Base-by-base conservation (phyloP, 2,329 filamentous ascomycete species). In the Talaromyces piceae region DNA sequence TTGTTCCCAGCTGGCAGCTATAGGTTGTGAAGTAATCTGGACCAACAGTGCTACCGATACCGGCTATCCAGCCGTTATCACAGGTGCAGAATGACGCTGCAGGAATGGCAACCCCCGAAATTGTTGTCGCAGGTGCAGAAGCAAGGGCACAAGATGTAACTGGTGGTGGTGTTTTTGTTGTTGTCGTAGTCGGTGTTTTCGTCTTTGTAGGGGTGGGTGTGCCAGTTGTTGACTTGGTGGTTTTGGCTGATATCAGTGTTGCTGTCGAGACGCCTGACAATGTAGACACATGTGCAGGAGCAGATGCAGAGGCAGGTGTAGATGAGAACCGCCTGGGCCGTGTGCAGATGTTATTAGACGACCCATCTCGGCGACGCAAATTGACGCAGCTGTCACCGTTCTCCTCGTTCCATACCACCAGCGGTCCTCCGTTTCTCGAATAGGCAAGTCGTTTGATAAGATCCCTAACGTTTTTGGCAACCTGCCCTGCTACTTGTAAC, bases 31-130 rank as follows among this genome's bases (percentile, higher is more conserved):
- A 25, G 28, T 47, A 22, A 13, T 47, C 27, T 5, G 7, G 9
- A 28, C 45, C 45, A 47, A 47, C n/a, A 47, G 45, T 47, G 2
- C 13, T 47, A 11, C 28, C 45, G 12, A 47, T 33, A 28, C 27
- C 45, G 18, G 26, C 13, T 11, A 33, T 8, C 45, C 45, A 33
- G 45, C 45, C 44, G 11, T 16, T 28, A 23, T 47, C 33, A 20
- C 45, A 47, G 8, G 27, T 16, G 18, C 45, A 47, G 16, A 31
- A 47, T 47, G 45, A 28, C 3, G 45, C 25, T 20, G 28, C 23
- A 31, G 9, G 16, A 20, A 37, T 4, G 3, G 16, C 20, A 20
- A 9, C 20, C 16, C 7, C 2, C 16, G 16, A 2, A 20, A 20
- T 33, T 8, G 45, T 31, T 25, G 13, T 47, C 12, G 16, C 18